A percentile compares a stretch with the other conserved stretches of the same genome.
phyloP scores from a whole-genome alignment of 164 flowering plant genomes.

The Vitis labrusca region DNA sequence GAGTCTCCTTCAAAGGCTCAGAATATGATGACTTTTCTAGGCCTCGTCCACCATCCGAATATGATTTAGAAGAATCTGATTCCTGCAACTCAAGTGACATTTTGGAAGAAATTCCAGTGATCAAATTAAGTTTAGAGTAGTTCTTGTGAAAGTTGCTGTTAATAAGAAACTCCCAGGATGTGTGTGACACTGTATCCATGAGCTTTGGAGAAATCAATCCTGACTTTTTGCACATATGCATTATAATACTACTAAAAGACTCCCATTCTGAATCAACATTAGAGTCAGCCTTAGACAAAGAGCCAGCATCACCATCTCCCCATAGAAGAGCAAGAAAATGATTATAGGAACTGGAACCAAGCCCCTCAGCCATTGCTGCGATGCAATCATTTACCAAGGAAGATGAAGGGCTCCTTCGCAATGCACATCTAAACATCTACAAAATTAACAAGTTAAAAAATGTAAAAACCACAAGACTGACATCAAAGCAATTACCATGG shows the following conservation, averaged over 20 bases:
- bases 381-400: conserved; percentile 85
- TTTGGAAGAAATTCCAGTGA: conserved; percentile 29
- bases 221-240: conserved; percentile 46
- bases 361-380: conserved; percentile 82
- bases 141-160: conserved; percentile 70
- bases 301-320: conserved; percentile 54
- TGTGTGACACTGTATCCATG: conserved; percentile 20
- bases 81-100: conserved; percentile 16
- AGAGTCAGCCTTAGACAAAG: conserved; percentile 45
- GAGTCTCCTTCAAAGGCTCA: conserved; percentile 53
- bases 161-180: conserved; percentile 87
- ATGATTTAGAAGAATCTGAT: conserved; percentile 20
- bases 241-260: conserved; percentile 56
- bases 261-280: conserved; percentile 78
- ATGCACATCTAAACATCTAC: conserved; percentile 78
- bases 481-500: background rate
- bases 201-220: conserved; percentile 9
- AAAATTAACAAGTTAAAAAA: conserved; percentile 8
- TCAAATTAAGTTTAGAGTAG: conserved; percentile 33
- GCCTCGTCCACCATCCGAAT: conserved; percentile 19
- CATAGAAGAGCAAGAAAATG: conserved; percentile 75
- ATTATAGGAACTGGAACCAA: conserved; percentile 56
- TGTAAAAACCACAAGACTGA: background rate
- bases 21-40: conserved; percentile 34
- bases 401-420: conserved; percentile 72